Evolutionary conservation across 2,329 filamentous ascomycete genomes (phyloP), one percentile per base, ranked within the genome.

Genomic region (Zalaria sp.): DNA sequence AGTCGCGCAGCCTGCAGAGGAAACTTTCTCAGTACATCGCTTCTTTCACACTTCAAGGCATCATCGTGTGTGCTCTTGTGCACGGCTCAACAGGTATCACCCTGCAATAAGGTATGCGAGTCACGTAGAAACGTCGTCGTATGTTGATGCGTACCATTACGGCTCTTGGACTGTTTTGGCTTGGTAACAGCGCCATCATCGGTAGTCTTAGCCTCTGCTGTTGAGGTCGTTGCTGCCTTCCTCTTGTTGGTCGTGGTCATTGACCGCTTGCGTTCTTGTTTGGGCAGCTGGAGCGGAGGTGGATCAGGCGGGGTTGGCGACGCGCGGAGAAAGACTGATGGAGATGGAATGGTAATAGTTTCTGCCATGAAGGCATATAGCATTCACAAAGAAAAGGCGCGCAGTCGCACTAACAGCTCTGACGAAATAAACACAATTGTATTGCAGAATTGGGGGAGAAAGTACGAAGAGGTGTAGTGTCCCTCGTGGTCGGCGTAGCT

Each of bases 151-250:
- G 52, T 75, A 83, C 79, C 80, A 66, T 83, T 83, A 51, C 80
- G 76, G 62, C 79, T 83, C 60, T 84, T 84, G 46, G 78, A 80
- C 61, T 83, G 79, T 55, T 83, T 84, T 27, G 76, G 74, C 54
- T 81, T 83, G 35, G 61, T 61, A 42, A 67, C 57, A 27, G 56
- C 61, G 40, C 56, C 59, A 52, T 60, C 58, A 34, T 50, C 51
- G 28, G 35, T 46, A 35, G 43, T 39, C 38, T 46, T 51, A 11
- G 36, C 36, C 39, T 49, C 47, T 49, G 44, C 53, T 57, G 34
- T 41, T 46, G 40, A 18, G 37, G 40, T 48, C 32, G 47, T 45
- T 34, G 44, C 31, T 43, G 51, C 52, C 41, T 53, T 52, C 27
- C 42, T 49, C 25, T 43, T 41, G 8, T 31, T 36, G 34, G 41